phyloP scores from a whole-genome alignment of 441 rosid genomes.

The Adansonia gregorii region DNA sequence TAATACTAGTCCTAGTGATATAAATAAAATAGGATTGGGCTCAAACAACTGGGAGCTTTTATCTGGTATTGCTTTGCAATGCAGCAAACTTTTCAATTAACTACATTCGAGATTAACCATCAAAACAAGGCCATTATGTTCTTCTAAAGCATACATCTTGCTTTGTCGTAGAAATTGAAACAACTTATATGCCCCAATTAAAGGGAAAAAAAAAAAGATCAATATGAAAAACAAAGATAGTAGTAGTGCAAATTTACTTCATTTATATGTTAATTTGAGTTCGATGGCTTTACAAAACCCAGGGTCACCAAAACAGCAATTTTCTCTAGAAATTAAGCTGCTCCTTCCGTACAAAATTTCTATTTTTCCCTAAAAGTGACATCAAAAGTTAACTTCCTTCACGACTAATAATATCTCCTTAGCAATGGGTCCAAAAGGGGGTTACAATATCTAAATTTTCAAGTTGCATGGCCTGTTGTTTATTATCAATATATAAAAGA shows the following conservation, averaged over 20 bases:
- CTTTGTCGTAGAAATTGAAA: background rate
- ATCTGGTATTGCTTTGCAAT: background rate
- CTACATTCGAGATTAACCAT: background rate
- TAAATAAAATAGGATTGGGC: background rate
- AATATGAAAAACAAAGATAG: background rate
- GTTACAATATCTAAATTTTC: constrained; percentile 26
- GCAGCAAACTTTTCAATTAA: background rate
- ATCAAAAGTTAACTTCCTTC: constrained; percentile 42
- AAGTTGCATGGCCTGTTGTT: constrained; percentile 40
- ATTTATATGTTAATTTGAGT: too few species aligned
- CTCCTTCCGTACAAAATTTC: constrained; percentile 47
- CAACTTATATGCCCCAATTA: background rate
- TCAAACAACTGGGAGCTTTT: background rate
- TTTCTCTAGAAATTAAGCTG: too few species aligned
- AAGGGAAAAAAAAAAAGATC: too few species aligned
- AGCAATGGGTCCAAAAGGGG: constrained; percentile 41
- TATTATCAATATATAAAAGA: constrained; percentile 29
- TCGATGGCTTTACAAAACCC: too few species aligned
- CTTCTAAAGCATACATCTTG: background rate
- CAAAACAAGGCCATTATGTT: background rate
- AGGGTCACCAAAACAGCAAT: too few species aligned
- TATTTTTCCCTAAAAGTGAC: constrained; percentile 31
- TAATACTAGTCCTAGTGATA: background rate
- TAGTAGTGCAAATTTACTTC: too few species aligned
- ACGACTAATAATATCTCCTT: constrained; percentile 23